Evolutionary conservation across 2,329 filamentous ascomycete species (phyloP), one percentile per base, ranked within the genome.

Genomic region (Calonectria henricotiae): DNA sequence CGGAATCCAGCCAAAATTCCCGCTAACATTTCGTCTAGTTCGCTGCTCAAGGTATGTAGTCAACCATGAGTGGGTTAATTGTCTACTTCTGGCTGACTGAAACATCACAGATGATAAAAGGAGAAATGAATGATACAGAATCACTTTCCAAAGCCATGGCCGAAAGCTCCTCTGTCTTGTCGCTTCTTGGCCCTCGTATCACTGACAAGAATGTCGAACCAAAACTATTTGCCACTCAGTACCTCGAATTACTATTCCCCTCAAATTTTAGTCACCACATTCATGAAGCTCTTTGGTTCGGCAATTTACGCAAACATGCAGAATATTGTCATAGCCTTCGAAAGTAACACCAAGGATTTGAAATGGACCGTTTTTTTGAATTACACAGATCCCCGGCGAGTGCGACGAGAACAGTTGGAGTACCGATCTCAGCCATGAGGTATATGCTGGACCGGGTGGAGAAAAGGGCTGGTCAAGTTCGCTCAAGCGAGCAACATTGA

Each of bases 331-430:
- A 44, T 67, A 5, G 35, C 72, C 0, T 80, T 82, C 32, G 69
- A 76, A 17, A 63, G 70, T 1, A 44, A 78, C 0, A 75, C 65
- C 0, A 43, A 70, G 1, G 78, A 62, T 2, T 8, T 82, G 1
- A 78, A 82, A 9, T 82, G 75, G 79, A 81, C 77, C 0, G 51
- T 80, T 2, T 79, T 20, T 70, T 30, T 74, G 78, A 17, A 75
- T 81, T 47, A 70, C 74, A 0, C 46, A 25, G 2, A 79, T 82
- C 4, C 76, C 78, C 0, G 80, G 80, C 0, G 75, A 61, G 0
- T 62, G 71, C 1, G 78, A 79, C 9, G 75, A 77, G 32, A 68
- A 63, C n/a, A 75, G 72, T 15, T 81, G 79, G 80, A 71, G 49
- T 23, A 65, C 46, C 8, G 78, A 82, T 27, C 68, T 80, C 12